Conservation (phyloP, 164 flowering plant species). For the Dillenia turbinata region DNA sequence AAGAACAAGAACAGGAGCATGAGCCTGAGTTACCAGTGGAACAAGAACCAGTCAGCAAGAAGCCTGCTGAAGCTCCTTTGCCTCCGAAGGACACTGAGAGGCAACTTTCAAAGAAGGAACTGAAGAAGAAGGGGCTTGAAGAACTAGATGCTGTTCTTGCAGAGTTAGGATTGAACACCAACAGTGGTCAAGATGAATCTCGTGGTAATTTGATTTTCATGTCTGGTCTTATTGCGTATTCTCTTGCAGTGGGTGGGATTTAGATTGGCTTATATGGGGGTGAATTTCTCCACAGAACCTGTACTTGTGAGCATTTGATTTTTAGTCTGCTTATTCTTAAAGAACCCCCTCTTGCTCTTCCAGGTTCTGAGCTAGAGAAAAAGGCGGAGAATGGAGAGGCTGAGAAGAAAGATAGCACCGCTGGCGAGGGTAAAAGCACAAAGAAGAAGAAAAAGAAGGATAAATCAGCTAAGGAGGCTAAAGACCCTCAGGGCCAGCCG, state of each 20-base stretch:
- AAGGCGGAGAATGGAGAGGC: constrained; percentile 43
- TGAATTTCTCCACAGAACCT: too few relatives aligned
- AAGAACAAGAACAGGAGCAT: constrained; percentile 50
- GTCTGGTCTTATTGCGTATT: neutral
- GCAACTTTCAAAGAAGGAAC: constrained; percentile 91
- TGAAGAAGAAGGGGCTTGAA: constrained; percentile 81
- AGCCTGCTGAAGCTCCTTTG: constrained; percentile 35
- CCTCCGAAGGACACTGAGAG: constrained; percentile 71
- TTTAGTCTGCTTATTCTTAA: neutral
- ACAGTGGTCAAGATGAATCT: constrained; percentile 38
- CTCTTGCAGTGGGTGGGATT: neutral
- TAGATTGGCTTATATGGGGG: too few relatives aligned
- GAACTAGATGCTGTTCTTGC: constrained; percentile 89
- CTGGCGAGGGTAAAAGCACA: constrained; percentile 61
- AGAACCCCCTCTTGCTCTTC: neutral
- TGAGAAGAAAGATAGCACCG: constrained; percentile 50
- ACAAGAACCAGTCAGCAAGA: constrained; percentile 40
- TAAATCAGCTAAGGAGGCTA: constrained; percentile 51
- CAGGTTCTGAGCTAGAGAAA: constrained; percentile 43
- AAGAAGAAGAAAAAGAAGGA: constrained; percentile 96
- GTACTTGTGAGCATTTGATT: too few relatives aligned
- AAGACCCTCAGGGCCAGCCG: constrained; percentile 32
- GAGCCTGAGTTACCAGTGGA: constrained; percentile 45
- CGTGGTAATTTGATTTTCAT: constrained; percentile 30
- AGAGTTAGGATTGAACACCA: constrained; percentile 54